These are phyloP conservation scores for Leccinum subgranulosum DNA, from an alignment of 768 basidiomycete genomes.

Conservation along the genomic window DNA sequence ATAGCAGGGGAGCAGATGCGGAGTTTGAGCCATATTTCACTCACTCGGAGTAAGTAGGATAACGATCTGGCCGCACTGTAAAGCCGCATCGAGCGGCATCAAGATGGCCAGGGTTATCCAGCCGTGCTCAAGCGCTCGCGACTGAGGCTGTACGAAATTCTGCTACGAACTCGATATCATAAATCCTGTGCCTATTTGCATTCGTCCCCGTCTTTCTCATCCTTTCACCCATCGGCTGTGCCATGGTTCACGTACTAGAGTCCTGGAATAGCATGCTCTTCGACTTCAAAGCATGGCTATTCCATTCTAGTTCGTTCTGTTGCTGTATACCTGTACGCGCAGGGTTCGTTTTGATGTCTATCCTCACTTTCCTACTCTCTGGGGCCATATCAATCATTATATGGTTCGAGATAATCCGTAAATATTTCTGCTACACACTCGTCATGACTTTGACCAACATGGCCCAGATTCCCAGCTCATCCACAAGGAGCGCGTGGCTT, in stretches of 20 bases:
- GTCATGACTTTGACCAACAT: neutral
- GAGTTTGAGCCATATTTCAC: neutral
- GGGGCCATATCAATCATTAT: slow-evolving; percentile 50
- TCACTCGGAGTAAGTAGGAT: neutral
- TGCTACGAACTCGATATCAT: neutral
- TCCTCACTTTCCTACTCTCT: slow-evolving; percentile 51
- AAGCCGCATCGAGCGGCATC: neutral
- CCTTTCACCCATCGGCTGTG: neutral
- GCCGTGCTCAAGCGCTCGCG: neutral
- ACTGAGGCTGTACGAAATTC: slow-evolving; percentile 3
- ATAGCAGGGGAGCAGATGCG: neutral
- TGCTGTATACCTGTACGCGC: slow-evolving; percentile 61
- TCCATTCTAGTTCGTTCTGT: slow-evolving; percentile 54
- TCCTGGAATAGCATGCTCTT: slow-evolving; percentile 34
- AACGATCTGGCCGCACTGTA: neutral
- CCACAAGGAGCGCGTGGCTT: slow-evolving; percentile 35
- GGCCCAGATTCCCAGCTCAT: slow-evolving; percentile 32
- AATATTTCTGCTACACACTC: slow-evolving; percentile 20
- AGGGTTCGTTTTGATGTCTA: slow-evolving; percentile 55
- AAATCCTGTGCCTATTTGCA: neutral
- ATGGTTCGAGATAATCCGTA: slow-evolving; percentile 64
- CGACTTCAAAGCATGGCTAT: slow-evolving; percentile 43
- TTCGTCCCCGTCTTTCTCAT: neutral
- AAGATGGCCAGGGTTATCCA: neutral
- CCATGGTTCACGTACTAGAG: neutral